Conservation (phyloP, 2,329 filamentous ascomycete species). For the Colletotrichum sidae region DNA sequence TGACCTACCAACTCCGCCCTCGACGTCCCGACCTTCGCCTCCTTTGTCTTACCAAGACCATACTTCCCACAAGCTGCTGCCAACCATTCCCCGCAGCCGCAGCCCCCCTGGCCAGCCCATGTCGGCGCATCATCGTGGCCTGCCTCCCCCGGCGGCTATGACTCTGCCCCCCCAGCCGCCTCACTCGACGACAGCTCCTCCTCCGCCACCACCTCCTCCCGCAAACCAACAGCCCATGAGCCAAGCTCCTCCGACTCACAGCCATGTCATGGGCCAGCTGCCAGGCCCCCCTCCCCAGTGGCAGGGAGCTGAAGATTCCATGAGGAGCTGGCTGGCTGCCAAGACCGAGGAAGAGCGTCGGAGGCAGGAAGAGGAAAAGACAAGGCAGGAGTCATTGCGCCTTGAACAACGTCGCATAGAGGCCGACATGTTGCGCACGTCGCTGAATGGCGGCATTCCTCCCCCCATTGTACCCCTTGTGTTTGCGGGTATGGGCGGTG, state of each 20-base stretch:
- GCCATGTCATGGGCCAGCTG: conserved; percentile 62
- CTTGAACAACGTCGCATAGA: conserved; percentile 80
- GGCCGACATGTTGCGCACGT: conserved; percentile 77
- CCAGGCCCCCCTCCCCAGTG: conserved; percentile 75
- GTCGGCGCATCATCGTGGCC: conserved; percentile 76
- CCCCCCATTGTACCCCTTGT: conserved; percentile 80
- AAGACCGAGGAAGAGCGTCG: conserved; percentile 80
- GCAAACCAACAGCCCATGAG: conserved; percentile 38
- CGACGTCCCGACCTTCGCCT: conserved; percentile 66
- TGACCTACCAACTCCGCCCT: conserved; percentile 71
- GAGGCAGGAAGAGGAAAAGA: conserved; percentile 80
- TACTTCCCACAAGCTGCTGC: conserved; percentile 53
- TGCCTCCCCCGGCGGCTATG: conserved; percentile 77
- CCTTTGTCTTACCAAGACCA: conserved; percentile 62
- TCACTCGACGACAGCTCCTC: conserved; percentile 37
- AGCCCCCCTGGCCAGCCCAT: conserved; percentile 68
- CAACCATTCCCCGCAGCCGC: conserved; percentile 55
- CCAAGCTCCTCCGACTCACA: conserved; percentile 50
- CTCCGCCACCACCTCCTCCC: conserved; percentile 31
- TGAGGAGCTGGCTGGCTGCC: conserved; percentile 77
- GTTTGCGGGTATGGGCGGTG: conserved; percentile 78
- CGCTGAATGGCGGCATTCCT: conserved; percentile 76
- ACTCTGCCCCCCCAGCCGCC: conserved; percentile 64
- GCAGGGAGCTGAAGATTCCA: conserved; percentile 76
- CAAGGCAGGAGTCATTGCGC: conserved; percentile 71